Base-by-base conservation (phyloP, 108 stramenopile species). In the Pseudonitzschia multiseries region DNA sequence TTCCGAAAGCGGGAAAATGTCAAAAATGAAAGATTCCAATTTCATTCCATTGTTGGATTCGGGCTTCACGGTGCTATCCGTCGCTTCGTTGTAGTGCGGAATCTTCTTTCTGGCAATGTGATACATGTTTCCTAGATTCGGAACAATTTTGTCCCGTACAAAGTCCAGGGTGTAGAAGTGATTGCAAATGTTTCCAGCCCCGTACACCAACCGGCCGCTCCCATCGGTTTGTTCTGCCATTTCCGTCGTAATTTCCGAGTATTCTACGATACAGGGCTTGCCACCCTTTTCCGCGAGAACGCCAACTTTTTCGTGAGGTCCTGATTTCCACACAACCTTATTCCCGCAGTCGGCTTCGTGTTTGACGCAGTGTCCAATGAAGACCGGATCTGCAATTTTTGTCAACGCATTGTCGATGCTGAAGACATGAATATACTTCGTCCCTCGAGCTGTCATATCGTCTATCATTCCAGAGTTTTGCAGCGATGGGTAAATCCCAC, bases 171-270 rank as follows among this genome's bases (percentile, higher is more conserved):
- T 89, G 76, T 96, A 99, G 70, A 87, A 96, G 81, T 99, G 99
- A 80, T 96, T 97, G 90, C 99, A 99, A 62, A 99, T 97, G 80
- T 99, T 99, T 36, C 95, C 99, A 10, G 97, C 96, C 24, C 97
- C 96, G 81, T 90, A 98, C 2, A 90, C 77, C 31, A 97, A 80
- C 21, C 84, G 75, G 28, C 91, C 91, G 27, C 65, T 56, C 14
- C 57, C 73, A 32, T 81, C 80, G 28, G 70, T 80, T 32, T 70
- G 66, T 73, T 87, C 91, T 17, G 92, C 85, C 88, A 93, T 85
- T 66, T 86, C 89, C 22, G 72, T 72, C 46, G 83, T 71, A 54
- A 97, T 87, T 60, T 98, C 98, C 22, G 88, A 89, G 73, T 98
- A 98, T 74, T 98, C 98, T 3, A 98, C 91, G 57, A 98, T 84